Percentiles rank a stretch among this genome's conserved stretches.
Evolutionary conservation across 495 filamentous ascomycete species (phyloP).

Genomic region (Neurospora tetraspora): DNA sequence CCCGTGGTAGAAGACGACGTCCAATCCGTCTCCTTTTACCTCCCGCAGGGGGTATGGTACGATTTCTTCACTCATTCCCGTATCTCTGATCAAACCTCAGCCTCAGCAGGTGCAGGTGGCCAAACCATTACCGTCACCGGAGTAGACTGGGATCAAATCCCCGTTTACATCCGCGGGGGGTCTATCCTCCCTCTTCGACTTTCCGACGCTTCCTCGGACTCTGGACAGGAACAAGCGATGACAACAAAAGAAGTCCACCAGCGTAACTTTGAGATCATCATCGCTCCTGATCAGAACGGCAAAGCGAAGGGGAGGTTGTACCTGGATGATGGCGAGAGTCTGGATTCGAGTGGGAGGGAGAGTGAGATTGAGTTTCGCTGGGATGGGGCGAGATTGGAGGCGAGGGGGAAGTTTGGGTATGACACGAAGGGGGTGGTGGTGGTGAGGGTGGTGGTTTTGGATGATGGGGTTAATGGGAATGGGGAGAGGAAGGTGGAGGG

Average conservation of each 20-base stretch:
- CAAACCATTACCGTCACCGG: constrained; percentile 37
- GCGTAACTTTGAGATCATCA: constrained; percentile 57
- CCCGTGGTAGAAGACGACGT: constrained; percentile 57
- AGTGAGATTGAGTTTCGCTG: constrained; percentile 46
- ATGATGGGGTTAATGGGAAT: constrained; percentile 11
- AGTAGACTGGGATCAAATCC: constrained; percentile 54
- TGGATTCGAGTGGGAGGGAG: constrained; percentile 18
- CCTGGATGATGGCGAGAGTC: constrained; percentile 51
- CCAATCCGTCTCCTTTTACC: constrained; percentile 56
- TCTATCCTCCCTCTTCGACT: constrained; percentile 50
- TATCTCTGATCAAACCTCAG: constrained; percentile 40
- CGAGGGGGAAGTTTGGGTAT: constrained; percentile 47
- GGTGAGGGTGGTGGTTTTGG: constrained; percentile 45
- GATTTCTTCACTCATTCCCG: constrained; percentile 56
- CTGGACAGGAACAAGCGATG: constrained; percentile 44
- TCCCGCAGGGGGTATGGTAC: constrained; percentile 61
- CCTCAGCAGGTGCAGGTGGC: constrained; percentile 20
- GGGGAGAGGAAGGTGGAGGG: constrained; percentile 2
- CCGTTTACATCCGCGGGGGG: constrained; percentile 64
- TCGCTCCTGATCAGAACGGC: constrained; percentile 46
- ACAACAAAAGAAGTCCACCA: constrained; percentile 59
- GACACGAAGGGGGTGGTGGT: constrained; percentile 34
- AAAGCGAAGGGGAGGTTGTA: constrained; percentile 39
- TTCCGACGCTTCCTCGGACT: background rate
- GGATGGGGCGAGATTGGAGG: constrained; percentile 31